Percentiles rank a stretch among this genome's conserved stretches.
These are phyloP conservation scores for Phragmites australis DNA, from an alignment of 176 grass and related monocot species.

Conservation along the genomic window DNA sequence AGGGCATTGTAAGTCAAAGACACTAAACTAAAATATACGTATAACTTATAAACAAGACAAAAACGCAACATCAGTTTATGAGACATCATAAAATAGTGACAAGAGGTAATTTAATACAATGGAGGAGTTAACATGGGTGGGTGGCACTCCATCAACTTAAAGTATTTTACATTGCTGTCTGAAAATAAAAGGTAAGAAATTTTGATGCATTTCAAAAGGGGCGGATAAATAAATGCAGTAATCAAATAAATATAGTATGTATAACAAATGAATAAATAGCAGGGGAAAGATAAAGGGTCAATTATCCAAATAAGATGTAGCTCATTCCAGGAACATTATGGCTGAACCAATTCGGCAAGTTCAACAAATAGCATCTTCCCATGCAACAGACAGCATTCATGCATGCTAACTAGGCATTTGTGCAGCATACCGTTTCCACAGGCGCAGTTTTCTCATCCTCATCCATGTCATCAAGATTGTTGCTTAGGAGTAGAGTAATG, in stretches of 20 bases:
- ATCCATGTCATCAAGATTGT: constrained; percentile 97
- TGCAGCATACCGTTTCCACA: constrained; percentile 74
- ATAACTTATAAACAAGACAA: constrained; percentile 27
- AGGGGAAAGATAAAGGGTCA: background rate
- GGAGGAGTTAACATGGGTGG: background rate
- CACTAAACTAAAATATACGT: constrained; percentile 18
- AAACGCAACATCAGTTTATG: constrained; percentile 24
- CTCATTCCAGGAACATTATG: background rate
- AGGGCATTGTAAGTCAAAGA: constrained; percentile 4
- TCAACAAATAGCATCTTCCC: background rate
- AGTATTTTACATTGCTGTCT: background rate
- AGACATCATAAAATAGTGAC: constrained; percentile 1
- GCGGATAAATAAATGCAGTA: constrained; percentile 2
- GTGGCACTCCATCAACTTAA: background rate
- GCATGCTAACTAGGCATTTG: constrained; percentile 16
- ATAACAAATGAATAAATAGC: constrained; percentile 18
- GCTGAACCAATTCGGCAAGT: background rate
- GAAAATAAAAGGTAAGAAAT: background rate
- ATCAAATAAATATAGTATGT: background rate
- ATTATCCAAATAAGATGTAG: background rate
- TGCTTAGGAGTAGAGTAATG: constrained; percentile 87
- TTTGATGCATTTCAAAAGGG: background rate
- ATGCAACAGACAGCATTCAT: background rate
- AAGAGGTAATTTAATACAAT: background rate
- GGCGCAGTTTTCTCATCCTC: constrained; percentile 95